phyloP scores from a whole-genome alignment of 108 stramenopile species.

The Cyclotella distinguenda region DNA sequence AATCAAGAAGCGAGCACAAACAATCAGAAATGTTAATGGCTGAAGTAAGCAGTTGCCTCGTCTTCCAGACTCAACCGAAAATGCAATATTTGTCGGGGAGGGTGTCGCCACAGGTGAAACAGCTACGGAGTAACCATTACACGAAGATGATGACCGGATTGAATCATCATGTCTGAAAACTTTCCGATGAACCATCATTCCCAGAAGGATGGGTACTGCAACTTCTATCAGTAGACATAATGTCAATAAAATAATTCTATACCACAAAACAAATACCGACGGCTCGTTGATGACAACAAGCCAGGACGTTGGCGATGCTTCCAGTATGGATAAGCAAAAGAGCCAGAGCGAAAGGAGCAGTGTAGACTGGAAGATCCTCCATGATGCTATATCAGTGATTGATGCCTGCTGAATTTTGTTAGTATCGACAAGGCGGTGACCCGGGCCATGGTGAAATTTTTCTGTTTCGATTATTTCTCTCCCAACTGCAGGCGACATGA shows the following conservation, averaged over 20 bases:
- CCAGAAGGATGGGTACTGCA: conserved; percentile 7
- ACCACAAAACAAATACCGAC: conserved; percentile 14
- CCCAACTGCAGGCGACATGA: background rate
- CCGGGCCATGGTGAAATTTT: background rate
- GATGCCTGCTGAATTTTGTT: background rate
- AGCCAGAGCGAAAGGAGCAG: conserved; percentile 52
- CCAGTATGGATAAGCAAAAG: conserved; percentile 53
- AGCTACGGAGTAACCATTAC: background rate
- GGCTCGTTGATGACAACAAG: conserved; percentile 23
- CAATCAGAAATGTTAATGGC: conserved; percentile 2
- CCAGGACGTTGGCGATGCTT: conserved; percentile 52
- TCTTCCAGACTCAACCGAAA: background rate
- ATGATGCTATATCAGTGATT: conserved; percentile 7
- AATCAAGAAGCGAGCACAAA: conserved; percentile 13
- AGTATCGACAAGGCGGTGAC: background rate
- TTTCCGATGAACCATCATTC: background rate
- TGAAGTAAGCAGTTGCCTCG: background rate
- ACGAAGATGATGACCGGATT: background rate
- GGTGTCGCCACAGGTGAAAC: background rate
- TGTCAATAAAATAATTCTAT: conserved; percentile 30
- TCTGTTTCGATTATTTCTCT: background rate
- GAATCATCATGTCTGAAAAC: background rate
- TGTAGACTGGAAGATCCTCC: conserved; percentile 16
- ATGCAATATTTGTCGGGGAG: background rate
- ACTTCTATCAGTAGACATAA: conserved; percentile 21